These are phyloP conservation scores for Paraleonurus japonicus DNA, from an alignment of 257 asterid species.

Conservation along the genomic window DNA sequence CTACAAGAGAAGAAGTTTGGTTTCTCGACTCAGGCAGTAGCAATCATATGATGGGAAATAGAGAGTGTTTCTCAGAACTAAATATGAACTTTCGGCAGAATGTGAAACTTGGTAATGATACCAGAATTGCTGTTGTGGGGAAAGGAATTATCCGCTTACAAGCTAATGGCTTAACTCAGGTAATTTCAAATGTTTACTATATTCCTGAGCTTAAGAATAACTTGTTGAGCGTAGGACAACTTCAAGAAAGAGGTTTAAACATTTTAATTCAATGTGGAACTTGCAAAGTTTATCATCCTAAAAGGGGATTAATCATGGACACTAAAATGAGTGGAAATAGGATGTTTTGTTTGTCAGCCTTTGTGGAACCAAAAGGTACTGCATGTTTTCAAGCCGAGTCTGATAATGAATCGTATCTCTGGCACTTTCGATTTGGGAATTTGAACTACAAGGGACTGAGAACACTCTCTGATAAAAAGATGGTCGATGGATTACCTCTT, in stretches of 20 bases:
- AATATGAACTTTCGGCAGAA: neutral
- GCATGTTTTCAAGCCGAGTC: neutral
- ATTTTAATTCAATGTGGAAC: neutral
- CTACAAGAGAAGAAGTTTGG: neutral
- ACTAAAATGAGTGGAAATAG: neutral
- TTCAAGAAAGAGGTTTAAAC: neutral
- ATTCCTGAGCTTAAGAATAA: too few species aligned
- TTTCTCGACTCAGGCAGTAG: neutral
- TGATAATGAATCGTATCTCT: neutral
- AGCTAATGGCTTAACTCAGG: too few species aligned
- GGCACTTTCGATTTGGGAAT: conserved; percentile 7
- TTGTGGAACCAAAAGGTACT: neutral
- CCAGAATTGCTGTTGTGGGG: too few species aligned
- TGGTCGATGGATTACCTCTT: conserved; percentile 12
- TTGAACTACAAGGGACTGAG: neutral
- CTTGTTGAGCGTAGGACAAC: neutral
- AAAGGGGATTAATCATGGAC: neutral
- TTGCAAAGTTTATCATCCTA: neutral
- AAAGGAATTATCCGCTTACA: too few species aligned
- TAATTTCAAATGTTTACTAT: too few species aligned
- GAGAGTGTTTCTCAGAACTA: neutral
- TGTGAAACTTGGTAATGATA: neutral
- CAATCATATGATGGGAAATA: neutral
- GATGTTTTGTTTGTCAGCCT: neutral
- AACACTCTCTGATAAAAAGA: neutral